A percentile compares a stretch with the other conserved stretches of the same genome.
Conservation (phyloP, 257 asterid genomes). For the Euphrasia confusa region DNA sequence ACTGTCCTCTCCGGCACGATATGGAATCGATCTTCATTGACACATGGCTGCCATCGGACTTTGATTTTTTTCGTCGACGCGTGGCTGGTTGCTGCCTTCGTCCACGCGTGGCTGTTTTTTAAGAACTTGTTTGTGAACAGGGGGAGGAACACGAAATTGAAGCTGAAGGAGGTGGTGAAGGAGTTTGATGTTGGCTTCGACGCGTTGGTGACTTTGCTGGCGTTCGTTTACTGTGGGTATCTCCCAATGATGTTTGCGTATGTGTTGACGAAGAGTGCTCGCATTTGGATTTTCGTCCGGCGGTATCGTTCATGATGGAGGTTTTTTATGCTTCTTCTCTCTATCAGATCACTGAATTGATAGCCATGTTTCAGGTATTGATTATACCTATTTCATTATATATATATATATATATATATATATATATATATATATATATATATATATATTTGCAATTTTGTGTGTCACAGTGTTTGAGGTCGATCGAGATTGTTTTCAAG, state of each 20-base stretch:
- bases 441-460: constrained; percentile 42
- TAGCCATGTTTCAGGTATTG: constrained; percentile 65
- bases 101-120: constrained; percentile 69
- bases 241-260: constrained; percentile 55
- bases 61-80: constrained; percentile 78
- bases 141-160: constrained; percentile 41
- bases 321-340: constrained; percentile 61
- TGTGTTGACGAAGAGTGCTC: constrained; percentile 83
- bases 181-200: constrained; percentile 70
- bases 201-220: constrained; percentile 58
- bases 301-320: constrained; percentile 57
- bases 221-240: constrained; percentile 68
- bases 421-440: too few relatives aligned
- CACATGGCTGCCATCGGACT: constrained; percentile 43
- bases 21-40: constrained; percentile 60
- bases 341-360: constrained; percentile 64
- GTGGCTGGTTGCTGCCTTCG: constrained; percentile 44
- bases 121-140: constrained; percentile 40
- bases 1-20: constrained; percentile 62
- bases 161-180: constrained; percentile 66
- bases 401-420: too few relatives aligned
- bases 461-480: constrained; percentile 55
- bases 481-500: constrained; percentile 64
- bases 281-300: constrained; percentile 85
- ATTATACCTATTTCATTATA: constrained; percentile 1